These are phyloP conservation scores for Ustilago cynodontis DNA, from an alignment of 1,284 basidiomycete genomes.

Conservation along the genomic window DNA sequence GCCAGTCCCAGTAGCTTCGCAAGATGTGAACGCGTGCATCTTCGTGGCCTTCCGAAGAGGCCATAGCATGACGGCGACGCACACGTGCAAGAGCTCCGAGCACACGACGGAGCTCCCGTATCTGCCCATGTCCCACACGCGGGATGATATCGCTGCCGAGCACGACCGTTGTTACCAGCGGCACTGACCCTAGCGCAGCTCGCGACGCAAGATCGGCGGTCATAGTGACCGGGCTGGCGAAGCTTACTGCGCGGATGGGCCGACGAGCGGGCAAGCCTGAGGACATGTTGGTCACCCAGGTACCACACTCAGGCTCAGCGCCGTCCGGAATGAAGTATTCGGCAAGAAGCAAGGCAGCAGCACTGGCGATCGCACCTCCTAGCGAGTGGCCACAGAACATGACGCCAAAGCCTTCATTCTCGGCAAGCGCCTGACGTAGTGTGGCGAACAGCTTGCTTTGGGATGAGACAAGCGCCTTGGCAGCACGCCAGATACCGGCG, in stretches of 20 bases:
- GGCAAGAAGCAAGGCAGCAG: constrained; percentile 62
- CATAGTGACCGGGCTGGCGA: constrained; percentile 67
- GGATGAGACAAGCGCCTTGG: constrained; percentile 57
- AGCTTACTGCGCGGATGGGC: constrained; percentile 65
- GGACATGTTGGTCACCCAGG: constrained; percentile 59
- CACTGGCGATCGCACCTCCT: constrained; percentile 66
- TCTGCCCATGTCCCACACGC: constrained; percentile 66
- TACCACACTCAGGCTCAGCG: constrained; percentile 44
- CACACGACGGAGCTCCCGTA: constrained; percentile 66
- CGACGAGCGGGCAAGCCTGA: constrained; percentile 61
- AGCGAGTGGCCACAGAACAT: constrained; percentile 68
- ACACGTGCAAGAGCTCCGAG: constrained; percentile 66
- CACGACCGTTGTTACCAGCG: constrained; percentile 63
- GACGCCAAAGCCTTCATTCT: constrained; percentile 63
- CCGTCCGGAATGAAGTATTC: constrained; percentile 59
- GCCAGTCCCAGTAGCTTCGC: constrained; percentile 65
- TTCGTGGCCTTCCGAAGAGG: constrained; percentile 46
- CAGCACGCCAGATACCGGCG: constrained; percentile 66
- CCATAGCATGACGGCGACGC: constrained; percentile 53
- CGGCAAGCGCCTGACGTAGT: constrained; percentile 56
- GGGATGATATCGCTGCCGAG: constrained; percentile 66
- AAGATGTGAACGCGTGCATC: constrained; percentile 61
- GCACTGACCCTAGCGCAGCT: constrained; percentile 57
- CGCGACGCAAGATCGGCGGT: constrained; percentile 56
- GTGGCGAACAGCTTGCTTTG: constrained; percentile 63